Percentiles rank a stretch among this genome's conserved stretches.
These are phyloP conservation scores for Pseudoscleropodium purum DNA, from an alignment of 225 moss, liverwort and hornwort species.

Conservation along the genomic window DNA sequence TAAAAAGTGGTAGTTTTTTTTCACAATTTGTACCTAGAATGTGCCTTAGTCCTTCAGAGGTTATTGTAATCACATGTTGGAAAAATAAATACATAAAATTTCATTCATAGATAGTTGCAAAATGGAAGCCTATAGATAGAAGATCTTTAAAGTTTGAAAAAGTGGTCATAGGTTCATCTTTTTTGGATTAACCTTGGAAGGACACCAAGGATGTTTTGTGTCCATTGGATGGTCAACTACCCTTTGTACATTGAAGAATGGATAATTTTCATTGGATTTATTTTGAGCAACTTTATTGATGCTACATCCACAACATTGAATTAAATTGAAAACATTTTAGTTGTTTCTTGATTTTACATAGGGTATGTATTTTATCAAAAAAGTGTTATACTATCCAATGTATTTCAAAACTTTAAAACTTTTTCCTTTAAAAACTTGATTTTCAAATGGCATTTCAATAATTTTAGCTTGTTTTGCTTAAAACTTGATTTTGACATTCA, in stretches of 20 bases:
- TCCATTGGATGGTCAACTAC: neutral
- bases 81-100: neutral
- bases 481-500: neutral
- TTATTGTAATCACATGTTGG: no score
- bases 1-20: no score
- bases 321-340: neutral
- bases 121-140: neutral
- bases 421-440: no score
- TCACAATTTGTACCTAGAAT: no score
- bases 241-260: neutral
- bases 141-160: neutral
- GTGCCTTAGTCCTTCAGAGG: no score
- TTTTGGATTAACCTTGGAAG: fast-evolving
- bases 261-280: neutral
- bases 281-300: no score
- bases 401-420: neutral
- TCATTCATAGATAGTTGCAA: neutral
- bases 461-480: neutral
- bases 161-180: fast-evolving
- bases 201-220: fast-evolving
- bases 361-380: neutral
- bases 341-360: neutral
- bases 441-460: neutral
- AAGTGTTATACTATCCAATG: neutral
- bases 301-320: neutral